These are phyloP conservation scores for Phanerodontia chrysosporium DNA, from an alignment of 768 basidiomycete genomes.

Conservation along the genomic window DNA sequence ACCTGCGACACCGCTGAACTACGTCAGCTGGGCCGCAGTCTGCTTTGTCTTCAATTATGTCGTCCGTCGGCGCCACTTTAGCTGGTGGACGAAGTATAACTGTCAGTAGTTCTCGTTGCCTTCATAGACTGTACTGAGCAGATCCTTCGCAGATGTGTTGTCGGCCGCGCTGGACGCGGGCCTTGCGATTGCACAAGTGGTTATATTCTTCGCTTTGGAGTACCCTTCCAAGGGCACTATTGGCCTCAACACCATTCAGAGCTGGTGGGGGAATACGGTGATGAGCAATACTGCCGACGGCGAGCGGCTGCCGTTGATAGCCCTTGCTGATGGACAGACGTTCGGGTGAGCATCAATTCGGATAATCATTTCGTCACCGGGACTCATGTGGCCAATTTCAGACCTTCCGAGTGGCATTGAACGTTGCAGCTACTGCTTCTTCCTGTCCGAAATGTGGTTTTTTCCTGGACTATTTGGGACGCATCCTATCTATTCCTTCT, in stretches of 20 bases:
- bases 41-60: slow-evolving; percentile 78
- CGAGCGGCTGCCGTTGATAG: slow-evolving; percentile 15
- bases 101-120: slow-evolving; percentile 37
- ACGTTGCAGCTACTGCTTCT: too few relatives aligned
- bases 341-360: slow-evolving; percentile 14
- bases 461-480: too few relatives aligned
- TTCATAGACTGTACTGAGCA: not conserved
- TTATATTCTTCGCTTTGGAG: slow-evolving; percentile 60
- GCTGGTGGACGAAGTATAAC: slow-evolving; percentile 79
- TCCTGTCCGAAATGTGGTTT: too few relatives aligned
- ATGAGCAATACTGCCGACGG: slow-evolving; percentile 28
- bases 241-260: slow-evolving; percentile 26
- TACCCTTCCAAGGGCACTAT: slow-evolving; percentile 32
- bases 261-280: slow-evolving; percentile 39
- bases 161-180: slow-evolving; percentile 77
- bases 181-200: slow-evolving; percentile 57
- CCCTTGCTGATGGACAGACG: not conserved
- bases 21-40: slow-evolving; percentile 71
- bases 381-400: too few relatives aligned
- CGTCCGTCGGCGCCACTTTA: slow-evolving; percentile 62
- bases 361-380: too few relatives aligned
- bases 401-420: too few relatives aligned
- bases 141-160: slow-evolving; percentile 50
- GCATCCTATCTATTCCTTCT: too few relatives aligned
- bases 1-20: slow-evolving; percentile 84